These are phyloP conservation scores for Colletotrichum musae DNA, from an alignment of 2,329 filamentous ascomycete species.

Conservation along the genomic window DNA sequence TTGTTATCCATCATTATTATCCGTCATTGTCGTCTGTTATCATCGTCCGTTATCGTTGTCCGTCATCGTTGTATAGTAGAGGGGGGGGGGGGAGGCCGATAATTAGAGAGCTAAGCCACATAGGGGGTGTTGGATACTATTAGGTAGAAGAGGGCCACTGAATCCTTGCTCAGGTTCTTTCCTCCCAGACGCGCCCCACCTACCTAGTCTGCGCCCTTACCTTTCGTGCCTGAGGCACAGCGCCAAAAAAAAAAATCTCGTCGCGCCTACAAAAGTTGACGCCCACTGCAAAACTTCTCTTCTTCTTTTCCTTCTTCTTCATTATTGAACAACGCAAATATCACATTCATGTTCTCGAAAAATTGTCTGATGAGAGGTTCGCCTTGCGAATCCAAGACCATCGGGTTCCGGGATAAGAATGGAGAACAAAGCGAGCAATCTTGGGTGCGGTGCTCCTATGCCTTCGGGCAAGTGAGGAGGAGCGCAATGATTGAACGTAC, in stretches of 20 bases:
- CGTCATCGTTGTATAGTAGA: too few species aligned
- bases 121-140: too few species aligned
- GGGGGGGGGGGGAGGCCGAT: too few species aligned
- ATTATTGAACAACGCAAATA: constrained; percentile 64
- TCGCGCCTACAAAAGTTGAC: constrained; percentile 33
- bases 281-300: constrained; percentile 28
- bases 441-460: constrained; percentile 72
- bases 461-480: constrained; percentile 63
- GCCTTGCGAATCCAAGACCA: constrained; percentile 63
- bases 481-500: constrained; percentile 74
- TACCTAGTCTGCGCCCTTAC: not conserved
- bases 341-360: constrained; percentile 56
- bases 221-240: constrained; percentile 22
- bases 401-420: constrained; percentile 62
- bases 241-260: constrained; percentile 15
- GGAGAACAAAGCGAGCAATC: constrained; percentile 71
- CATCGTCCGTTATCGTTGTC: too few species aligned
- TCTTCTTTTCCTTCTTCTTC: constrained; percentile 48
- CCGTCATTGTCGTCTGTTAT: too few species aligned
- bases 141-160: not conserved
- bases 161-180: not conserved
- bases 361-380: constrained; percentile 62
- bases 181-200: not conserved
- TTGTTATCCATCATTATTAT: too few species aligned
- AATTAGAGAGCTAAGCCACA: not conserved